Evolutionary conservation across 176 grass and related monocot genomes (phyloP).

Genomic region (Guadua angustifolia): DNA sequence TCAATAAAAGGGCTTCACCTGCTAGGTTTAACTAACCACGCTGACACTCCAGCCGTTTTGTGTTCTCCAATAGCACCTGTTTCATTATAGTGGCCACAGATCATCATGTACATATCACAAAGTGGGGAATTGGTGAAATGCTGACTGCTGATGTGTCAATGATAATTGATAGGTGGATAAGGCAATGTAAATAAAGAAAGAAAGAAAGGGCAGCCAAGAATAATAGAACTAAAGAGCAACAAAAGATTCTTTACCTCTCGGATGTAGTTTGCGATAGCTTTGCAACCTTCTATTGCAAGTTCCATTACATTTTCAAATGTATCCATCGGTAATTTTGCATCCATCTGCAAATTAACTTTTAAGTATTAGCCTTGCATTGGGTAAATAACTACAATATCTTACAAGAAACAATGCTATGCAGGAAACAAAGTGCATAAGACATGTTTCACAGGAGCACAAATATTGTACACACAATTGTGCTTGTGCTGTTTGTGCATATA

Average conservation of each 20-base stretch:
- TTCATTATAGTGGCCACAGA: conserved; percentile 18
- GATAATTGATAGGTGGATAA: background rate
- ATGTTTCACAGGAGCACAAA: conserved; percentile 32
- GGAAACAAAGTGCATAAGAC: background rate
- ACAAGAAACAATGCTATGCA: conserved; percentile 7
- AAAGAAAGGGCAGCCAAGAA: background rate
- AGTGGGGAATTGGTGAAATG: no score
- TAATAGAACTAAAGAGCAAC: conserved; percentile 18
- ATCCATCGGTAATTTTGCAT: conserved; percentile 84
- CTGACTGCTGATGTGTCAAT: background rate
- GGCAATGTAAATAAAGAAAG: background rate
- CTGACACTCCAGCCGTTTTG: conserved; percentile 72
- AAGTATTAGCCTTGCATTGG: conserved; percentile 35
- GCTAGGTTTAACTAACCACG: conserved; percentile 57
- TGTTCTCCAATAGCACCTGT: conserved; percentile 81
- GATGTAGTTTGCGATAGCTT: conserved; percentile 83
- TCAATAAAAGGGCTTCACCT: background rate
- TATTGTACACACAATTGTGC: background rate
- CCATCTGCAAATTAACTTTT: conserved; percentile 65
- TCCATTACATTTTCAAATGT: conserved; percentile 96
- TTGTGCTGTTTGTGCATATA: background rate
- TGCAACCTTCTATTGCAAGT: conserved; percentile 94
- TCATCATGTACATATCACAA: background rate
- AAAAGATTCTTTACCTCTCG: conserved; percentile 57
- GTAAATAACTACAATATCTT: conserved; percentile 23